Conservation (phyloP, 352 stramenopile genomes). For the Globisporangium iwayamae region DNA sequence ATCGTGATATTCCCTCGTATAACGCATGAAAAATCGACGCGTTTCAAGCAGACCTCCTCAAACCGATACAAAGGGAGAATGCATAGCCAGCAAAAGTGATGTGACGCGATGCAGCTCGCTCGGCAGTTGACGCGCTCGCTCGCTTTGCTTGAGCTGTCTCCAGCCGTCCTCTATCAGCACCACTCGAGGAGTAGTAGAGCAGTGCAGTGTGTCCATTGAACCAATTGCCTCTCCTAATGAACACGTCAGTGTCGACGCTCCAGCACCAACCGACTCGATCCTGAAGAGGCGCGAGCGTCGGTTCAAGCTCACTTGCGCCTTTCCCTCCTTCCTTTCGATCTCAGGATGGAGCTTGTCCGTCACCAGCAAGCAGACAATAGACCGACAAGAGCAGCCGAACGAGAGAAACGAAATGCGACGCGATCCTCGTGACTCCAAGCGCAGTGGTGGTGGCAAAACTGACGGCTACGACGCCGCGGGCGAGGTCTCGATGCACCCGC, state of each 20-base stretch:
- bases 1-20: background rate
- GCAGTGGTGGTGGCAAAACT: background rate
- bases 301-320: background rate
- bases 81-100: too few relatives aligned
- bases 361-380: background rate
- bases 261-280: background rate
- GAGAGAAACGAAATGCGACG: background rate
- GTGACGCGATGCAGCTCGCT: too few relatives aligned
- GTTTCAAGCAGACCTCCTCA: background rate
- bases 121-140: too few relatives aligned
- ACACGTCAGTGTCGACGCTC: background rate
- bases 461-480: background rate
- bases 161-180: too few relatives aligned
- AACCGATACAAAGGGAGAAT: slow-evolving; percentile 1
- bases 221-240: background rate
- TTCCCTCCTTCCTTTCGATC: background rate
- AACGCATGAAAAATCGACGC: background rate
- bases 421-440: background rate
- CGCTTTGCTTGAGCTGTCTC: too few relatives aligned
- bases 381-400: background rate
- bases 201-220: background rate
- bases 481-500: slow-evolving; percentile 26
- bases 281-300: background rate
- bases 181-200: too few relatives aligned
- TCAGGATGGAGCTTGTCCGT: background rate